phyloP scores from a whole-genome alignment of 108 stramenopile species.

The Cyclotella sp. region DNA sequence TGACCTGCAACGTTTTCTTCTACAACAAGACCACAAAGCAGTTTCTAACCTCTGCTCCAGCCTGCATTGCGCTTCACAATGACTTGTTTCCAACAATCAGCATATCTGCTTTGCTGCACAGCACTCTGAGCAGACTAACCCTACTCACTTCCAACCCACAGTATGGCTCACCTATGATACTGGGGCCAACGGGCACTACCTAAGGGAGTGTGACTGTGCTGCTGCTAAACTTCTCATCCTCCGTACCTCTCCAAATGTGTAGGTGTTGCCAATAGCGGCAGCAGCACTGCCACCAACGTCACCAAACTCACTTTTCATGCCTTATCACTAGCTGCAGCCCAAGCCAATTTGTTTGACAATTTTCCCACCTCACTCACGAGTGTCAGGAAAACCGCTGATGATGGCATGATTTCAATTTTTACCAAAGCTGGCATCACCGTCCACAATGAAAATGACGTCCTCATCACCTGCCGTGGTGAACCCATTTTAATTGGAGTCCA shows the following conservation, averaged over 20 bases:
- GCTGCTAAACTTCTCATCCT: neutral
- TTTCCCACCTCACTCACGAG: neutral
- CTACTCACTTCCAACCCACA: no score
- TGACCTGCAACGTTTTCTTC: no score
- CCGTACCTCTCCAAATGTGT: neutral
- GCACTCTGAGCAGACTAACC: no score
- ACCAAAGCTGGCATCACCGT: neutral
- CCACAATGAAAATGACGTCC: neutral
- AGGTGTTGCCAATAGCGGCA: neutral
- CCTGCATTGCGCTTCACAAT: no score
- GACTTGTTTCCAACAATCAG: no score
- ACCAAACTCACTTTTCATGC: neutral
- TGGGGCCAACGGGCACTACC: no score
- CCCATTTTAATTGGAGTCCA: neutral
- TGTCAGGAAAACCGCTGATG: neutral
- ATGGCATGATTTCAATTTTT: no score
- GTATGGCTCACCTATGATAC: no score
- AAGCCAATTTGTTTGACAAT: neutral
- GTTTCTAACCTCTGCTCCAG: no score
- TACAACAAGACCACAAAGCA: no score
- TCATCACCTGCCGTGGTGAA: neutral
- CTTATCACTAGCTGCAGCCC: neutral
- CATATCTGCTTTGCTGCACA: no score
- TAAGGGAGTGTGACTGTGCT: neutral
- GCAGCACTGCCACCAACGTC: neutral